Evolutionary conservation across 179 eudicot genomes (phyloP).

Genomic region (Patellifolia procumbens): DNA sequence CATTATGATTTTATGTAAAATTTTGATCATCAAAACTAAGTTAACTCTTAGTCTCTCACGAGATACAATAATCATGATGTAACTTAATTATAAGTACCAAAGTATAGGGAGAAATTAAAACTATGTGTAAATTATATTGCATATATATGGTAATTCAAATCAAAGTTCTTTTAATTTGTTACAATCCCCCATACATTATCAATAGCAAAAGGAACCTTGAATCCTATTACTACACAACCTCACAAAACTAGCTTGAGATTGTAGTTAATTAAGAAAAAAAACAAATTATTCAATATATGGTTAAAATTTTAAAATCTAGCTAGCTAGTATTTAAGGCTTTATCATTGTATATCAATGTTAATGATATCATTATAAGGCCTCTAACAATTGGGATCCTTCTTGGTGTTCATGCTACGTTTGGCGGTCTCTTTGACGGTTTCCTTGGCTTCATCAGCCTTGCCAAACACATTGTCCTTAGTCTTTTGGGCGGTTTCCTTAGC

Average conservation of each 20-base stretch:
- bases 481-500: constrained; percentile 56
- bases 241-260: background rate
- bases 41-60: too few species aligned
- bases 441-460: constrained; percentile 51
- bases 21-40: too few species aligned
- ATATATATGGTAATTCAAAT: too few species aligned
- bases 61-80: too few species aligned
- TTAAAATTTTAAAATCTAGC: background rate
- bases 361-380: background rate
- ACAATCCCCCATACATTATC: background rate
- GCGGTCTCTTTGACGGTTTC: constrained; percentile 48
- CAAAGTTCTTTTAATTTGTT: too few species aligned
- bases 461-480: constrained; percentile 49
- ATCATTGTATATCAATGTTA: background rate
- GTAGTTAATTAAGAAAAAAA: background rate
- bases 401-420: constrained; percentile 60
- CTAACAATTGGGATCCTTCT: constrained; percentile 43
- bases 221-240: background rate
- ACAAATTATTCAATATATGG: background rate
- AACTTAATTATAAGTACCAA: too few species aligned
- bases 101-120: too few species aligned
- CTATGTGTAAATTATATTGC: too few species aligned
- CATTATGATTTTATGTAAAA: too few species aligned
- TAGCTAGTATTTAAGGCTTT: background rate
- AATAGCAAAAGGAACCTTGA: background rate